Base-by-base conservation (phyloP, 768 basidiomycete genomes). In the Termitomyces sp. region DNA sequence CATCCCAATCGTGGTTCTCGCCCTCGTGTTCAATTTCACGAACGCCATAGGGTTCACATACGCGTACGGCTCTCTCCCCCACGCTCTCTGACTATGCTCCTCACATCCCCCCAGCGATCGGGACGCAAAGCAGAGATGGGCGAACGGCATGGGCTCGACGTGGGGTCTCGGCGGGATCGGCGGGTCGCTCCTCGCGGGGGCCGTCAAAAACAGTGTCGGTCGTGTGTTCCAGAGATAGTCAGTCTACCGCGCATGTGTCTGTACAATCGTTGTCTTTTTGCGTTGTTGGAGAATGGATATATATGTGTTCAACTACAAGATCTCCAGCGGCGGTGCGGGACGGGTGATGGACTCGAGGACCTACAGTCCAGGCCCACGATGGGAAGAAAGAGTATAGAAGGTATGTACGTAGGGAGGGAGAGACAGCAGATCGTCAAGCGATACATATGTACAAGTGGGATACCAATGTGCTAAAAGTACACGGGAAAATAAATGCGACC, bases 31-130 rank as follows among this genome's bases (percentile, higher is more conserved):
- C 82, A 98, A 99, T 70, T 68, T 94, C 52, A 94, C 92, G 9
- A 98, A 98, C 63, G 91, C 88, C n/a, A 77, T 98, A 53, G 96
- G 96, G 12, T 98, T 98, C 76, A 97, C 94, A 50, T 98, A 93
- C 67, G 92, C 90, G 92, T 92, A 70, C 66, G 87, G 77, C 22
- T 56, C 20, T 54, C 16, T 8, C 29, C 39, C 51, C 47, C 22
- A 33, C 20, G 9, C 50, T 5, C 56, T 45, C 36, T 18, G 15
- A 56, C 20, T n/a, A 18, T 49, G 18, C 42, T 42, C 59, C 68
- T 28, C 71, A 20, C 70, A 20, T 41, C 42, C 42, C 65, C 66
- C 16, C 65, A 90, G 88, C 48, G 94, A 96, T 68, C 86, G 94
- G 51, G 96, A 98, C 65, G 92, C 96, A 28, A 97, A 97, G 71